A percentile compares a stretch with the other conserved stretches of the same genome.
Evolutionary conservation across 768 basidiomycete species (phyloP).

Genomic region (Rhodotorula babjevae): DNA sequence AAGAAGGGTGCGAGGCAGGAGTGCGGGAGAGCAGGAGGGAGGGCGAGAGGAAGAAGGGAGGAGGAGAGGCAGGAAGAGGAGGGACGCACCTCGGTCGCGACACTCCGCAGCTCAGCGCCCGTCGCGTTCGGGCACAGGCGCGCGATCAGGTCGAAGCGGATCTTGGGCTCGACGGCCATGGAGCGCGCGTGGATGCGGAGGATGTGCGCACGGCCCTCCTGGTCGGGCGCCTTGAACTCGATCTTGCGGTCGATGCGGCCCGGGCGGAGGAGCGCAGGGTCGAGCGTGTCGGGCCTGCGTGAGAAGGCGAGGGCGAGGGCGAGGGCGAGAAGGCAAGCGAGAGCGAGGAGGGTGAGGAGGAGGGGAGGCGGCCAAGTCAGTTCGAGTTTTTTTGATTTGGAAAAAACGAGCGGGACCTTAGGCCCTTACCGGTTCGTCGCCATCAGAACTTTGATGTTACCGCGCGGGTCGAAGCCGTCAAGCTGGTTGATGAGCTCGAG

Average conservation of each 20-base stretch:
- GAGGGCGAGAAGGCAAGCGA: not conserved
- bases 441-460: constrained; percentile 99
- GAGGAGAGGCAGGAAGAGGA: not conserved
- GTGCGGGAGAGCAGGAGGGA: too few species aligned
- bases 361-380: too few species aligned
- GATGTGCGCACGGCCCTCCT: constrained; percentile 93
- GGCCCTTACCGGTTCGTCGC: constrained; percentile 77
- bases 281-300: constrained; percentile 86
- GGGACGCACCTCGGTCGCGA: constrained; percentile 69
- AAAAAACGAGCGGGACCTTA: too few species aligned
- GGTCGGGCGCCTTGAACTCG: constrained; percentile 90
- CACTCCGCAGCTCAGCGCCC: constrained; percentile 93
- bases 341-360: not conserved
- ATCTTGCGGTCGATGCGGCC: constrained; percentile 95
- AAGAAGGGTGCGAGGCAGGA: too few species aligned
- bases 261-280: constrained; percentile 90
- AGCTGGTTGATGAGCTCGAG: constrained; percentile 97
- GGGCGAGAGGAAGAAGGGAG: too few species aligned
- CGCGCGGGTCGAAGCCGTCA: constrained; percentile 92
- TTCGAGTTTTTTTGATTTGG: too few species aligned
- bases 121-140: constrained; percentile 96
- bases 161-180: constrained; percentile 95
- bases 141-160: constrained; percentile 95
- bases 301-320: too few species aligned
- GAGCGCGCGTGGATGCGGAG: constrained; percentile 80